Conservation (phyloP, 805 yeast species). For the Ogataea nitratoaversa region DNA sequence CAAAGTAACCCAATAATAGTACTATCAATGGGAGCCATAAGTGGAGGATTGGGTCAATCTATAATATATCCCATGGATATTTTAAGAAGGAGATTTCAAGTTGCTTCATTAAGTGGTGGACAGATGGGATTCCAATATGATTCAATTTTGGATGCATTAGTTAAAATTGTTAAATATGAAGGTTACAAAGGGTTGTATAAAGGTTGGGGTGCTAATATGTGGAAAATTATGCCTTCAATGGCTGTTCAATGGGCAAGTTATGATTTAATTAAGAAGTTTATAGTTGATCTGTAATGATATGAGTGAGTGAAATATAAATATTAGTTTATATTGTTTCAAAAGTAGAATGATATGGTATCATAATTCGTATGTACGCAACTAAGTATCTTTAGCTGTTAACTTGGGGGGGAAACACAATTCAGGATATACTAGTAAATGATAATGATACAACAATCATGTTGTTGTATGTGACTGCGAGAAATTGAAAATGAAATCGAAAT, state of each 20-base stretch:
- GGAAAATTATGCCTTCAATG: conserved; percentile 92
- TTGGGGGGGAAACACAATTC: no score
- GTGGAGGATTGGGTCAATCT: conserved; percentile 89
- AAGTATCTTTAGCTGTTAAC: no score
- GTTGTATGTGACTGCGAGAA: no score
- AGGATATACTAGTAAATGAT: no score
- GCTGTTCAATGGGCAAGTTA: conserved; percentile 91
- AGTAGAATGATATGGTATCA: no score
- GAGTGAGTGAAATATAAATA: no score
- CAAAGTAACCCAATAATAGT: conserved; percentile 43
- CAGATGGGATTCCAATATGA: conserved; percentile 79
- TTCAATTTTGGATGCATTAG: conserved; percentile 72
- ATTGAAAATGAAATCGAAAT: no score
- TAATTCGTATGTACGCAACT: no score
- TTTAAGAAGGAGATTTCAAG: conserved; percentile 86
- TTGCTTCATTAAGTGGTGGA: conserved; percentile 72
- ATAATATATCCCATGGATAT: conserved; percentile 89
- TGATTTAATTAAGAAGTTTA: conserved; percentile 59
- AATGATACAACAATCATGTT: no score
- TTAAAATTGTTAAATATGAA: conserved; percentile 64
- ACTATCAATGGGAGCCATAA: conserved; percentile 73
- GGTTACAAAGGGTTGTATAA: conserved; percentile 71
- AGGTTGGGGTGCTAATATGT: conserved; percentile 74
- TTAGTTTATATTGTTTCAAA: no score
- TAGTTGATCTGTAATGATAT: conserved; percentile 7